Conservation (phyloP, 2,329 filamentous ascomycete species). For the Chaetomium globosum region DNA sequence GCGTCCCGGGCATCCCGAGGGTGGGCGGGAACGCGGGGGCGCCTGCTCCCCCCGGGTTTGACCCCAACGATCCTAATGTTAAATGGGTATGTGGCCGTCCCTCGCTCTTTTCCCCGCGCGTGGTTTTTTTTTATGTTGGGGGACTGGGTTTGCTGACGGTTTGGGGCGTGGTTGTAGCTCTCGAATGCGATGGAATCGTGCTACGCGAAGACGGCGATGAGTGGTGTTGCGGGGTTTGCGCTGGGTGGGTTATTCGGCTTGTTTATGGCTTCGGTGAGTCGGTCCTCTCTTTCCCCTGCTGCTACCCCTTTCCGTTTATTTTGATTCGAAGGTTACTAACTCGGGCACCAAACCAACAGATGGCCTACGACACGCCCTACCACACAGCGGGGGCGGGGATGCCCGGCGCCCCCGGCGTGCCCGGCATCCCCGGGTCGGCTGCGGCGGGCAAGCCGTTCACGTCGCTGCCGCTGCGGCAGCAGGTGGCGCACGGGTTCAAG, state of each 20-base stretch:
- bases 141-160: conserved; percentile 12
- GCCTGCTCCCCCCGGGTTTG: conserved; percentile 37
- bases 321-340: not conserved
- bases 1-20: conserved; percentile 14
- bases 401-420: conserved; percentile 33
- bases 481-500: conserved; percentile 82
- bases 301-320: not conserved
- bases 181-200: conserved; percentile 89
- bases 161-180: conserved; percentile 45
- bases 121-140: conserved; percentile 21
- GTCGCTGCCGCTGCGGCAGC: conserved; percentile 78
- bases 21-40: conserved; percentile 39
- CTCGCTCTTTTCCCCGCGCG: not conserved
- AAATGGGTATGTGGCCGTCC: conserved; percentile 43
- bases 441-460: conserved; percentile 47
- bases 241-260: conserved; percentile 92
- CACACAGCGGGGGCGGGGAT: conserved; percentile 45
- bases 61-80: conserved; percentile 55
- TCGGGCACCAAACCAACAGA: conserved; percentile 55
- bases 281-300: conserved; percentile 13
- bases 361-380: conserved; percentile 96
- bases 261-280: conserved; percentile 91
- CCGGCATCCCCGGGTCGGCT: conserved; percentile 44
- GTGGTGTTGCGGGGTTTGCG: conserved; percentile 90
- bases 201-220: conserved; percentile 82